Evolutionary conservation across 2,329 filamentous ascomycete species (phyloP).

Genomic region (Ophiocordyceps australis): DNA sequence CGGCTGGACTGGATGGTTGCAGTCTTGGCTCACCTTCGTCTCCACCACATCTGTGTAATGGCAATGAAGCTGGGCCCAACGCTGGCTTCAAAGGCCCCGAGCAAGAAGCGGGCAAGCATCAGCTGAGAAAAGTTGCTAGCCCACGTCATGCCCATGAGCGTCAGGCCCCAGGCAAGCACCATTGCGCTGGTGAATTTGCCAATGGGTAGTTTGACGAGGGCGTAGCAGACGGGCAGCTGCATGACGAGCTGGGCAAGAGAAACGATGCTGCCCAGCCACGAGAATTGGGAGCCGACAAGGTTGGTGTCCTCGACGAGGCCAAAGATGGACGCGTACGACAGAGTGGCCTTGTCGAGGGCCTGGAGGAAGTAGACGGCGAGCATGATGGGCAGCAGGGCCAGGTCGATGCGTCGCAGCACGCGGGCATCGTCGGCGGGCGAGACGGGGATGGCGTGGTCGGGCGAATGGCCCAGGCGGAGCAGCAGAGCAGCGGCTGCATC

Average conservation of each 20-base stretch:
- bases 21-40: slow-evolving; percentile 22
- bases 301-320: slow-evolving; percentile 39
- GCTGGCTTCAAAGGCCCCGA: slow-evolving; percentile 36
- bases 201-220: slow-evolving; percentile 40
- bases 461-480: slow-evolving; percentile 16
- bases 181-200: slow-evolving; percentile 42
- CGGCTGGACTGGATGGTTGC: no score
- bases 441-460: slow-evolving; percentile 12
- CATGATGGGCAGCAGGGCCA: slow-evolving; percentile 24
- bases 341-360: slow-evolving; percentile 41
- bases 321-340: slow-evolving; percentile 44
- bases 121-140: slow-evolving; percentile 28
- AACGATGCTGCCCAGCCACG: slow-evolving; percentile 42
- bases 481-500: slow-evolving; percentile 28
- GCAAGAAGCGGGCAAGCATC: slow-evolving; percentile 32
- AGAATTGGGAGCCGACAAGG: slow-evolving; percentile 36
- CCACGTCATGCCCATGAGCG: slow-evolving; percentile 31
- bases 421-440: slow-evolving; percentile 15
- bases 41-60: slow-evolving; percentile 45
- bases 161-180: slow-evolving; percentile 34
- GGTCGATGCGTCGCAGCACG: slow-evolving; percentile 19
- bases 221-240: slow-evolving; percentile 35
- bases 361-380: slow-evolving; percentile 45
- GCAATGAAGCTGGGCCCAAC: slow-evolving; percentile 32
- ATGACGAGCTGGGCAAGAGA: slow-evolving; percentile 41